Conservation (phyloP, 192 early-diverging fungal species). For the Coemansia reversa region DNA sequence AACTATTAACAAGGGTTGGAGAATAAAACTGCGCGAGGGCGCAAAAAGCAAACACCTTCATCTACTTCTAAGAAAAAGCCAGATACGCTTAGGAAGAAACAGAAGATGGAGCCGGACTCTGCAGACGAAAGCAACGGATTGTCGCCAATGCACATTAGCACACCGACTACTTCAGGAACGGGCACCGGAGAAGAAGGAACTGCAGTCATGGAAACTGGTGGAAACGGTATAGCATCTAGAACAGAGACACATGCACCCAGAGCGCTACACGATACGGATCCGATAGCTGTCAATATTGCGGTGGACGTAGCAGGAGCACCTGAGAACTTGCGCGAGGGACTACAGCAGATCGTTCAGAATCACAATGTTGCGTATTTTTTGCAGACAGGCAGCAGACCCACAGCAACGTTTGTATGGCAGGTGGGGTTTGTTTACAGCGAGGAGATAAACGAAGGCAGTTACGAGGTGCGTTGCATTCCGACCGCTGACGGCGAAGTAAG, state of each 20-base stretch:
- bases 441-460: constrained; percentile 16
- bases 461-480: constrained; percentile 14
- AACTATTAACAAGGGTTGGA: too few species aligned
- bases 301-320: constrained; percentile 34
- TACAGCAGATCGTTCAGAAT: constrained; percentile 26
- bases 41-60: constrained; percentile 5
- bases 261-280: constrained; percentile 29
- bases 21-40: neutral
- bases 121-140: constrained; percentile 9
- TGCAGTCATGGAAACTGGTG: too few species aligned
- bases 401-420: constrained; percentile 17
- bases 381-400: neutral
- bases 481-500: neutral
- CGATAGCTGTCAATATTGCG: constrained; percentile 27
- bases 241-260: constrained; percentile 13
- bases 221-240: neutral
- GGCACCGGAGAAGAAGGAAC: neutral
- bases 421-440: constrained; percentile 33
- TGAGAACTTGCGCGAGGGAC: constrained; percentile 28
- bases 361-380: constrained; percentile 43
- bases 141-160: constrained; percentile 47
- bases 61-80: neutral
- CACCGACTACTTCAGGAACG: constrained; percentile 15
- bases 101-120: constrained; percentile 25
- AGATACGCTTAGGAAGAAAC: constrained; percentile 21